Percentiles rank a stretch among this genome's conserved stretches.
These are phyloP conservation scores for Lavandula angustifolia DNA, from an alignment of 257 asterid species.

Conservation along the genomic window DNA sequence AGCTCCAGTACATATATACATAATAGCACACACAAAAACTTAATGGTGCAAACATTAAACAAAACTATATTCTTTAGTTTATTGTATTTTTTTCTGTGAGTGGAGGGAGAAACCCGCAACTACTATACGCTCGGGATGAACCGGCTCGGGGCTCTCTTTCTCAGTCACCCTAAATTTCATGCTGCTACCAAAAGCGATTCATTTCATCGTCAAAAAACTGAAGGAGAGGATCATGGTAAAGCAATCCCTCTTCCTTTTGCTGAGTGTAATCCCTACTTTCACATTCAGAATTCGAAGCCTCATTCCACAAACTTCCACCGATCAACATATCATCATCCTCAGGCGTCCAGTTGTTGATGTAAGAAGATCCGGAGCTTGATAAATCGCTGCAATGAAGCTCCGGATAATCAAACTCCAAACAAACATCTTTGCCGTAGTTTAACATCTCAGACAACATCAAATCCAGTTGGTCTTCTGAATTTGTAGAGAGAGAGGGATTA, in stretches of 20 bases:
- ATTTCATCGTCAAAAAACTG: slow-evolving; percentile 28
- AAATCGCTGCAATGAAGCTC: slow-evolving; percentile 20
- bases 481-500: neutral
- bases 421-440: neutral
- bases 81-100: too few species aligned
- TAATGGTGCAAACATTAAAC: too few species aligned
- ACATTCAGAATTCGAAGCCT: slow-evolving; percentile 12
- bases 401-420: slow-evolving; percentile 22
- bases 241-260: slow-evolving; percentile 14
- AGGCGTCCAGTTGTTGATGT: slow-evolving; percentile 20
- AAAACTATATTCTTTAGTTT: too few species aligned
- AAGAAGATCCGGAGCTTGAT: slow-evolving; percentile 32
- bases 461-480: neutral
- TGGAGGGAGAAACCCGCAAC: too few species aligned
- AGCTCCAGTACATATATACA: too few species aligned
- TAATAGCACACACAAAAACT: too few species aligned
- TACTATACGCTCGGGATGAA: too few species aligned
- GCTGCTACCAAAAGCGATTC: slow-evolving; percentile 24
- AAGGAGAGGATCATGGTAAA: slow-evolving; percentile 22
- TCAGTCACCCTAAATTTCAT: neutral
- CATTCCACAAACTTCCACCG: slow-evolving; percentile 20
- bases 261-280: slow-evolving; percentile 5
- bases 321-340: slow-evolving; percentile 14
- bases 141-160: too few species aligned
- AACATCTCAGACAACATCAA: slow-evolving; percentile 21